Base-by-base conservation (phyloP, 2,329 filamentous ascomycete genomes). In the Beauveria brongniartii region DNA sequence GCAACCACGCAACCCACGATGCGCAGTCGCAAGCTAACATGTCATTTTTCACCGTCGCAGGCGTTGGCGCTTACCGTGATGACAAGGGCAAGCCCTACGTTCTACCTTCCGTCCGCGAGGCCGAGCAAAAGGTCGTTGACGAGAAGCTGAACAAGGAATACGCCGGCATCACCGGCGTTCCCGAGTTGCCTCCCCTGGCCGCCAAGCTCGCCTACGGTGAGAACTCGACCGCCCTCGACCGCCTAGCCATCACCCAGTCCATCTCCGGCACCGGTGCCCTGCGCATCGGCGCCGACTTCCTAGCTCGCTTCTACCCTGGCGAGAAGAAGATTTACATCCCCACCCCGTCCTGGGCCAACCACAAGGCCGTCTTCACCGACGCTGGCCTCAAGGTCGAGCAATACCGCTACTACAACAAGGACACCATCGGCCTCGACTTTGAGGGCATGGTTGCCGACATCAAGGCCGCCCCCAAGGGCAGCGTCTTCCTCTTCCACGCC, bases 361-460 rank as follows among this genome's bases (percentile, higher is more conserved):
- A 99, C 83, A 90, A 86, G 74, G 92, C 93, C 66, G 90, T 99
- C 76, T 97, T 99, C 86, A 88, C 84, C 78, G 92, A 97, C 77
- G 89, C 91, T 37, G 91, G 92, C 62, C 84, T 99, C 66, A 84
- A 90, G 77, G 92, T 97, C 64, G 87, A 92, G 79, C 91, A 92
- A 80, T 99, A 99, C 84, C 85, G 91, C 70, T 99, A 99, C 87
- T 99, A 97, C 83, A 91, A 97, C 86, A 95, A 96, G 83, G 88
- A 96, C 74, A 97, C 93, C 72, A 97, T 97, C 73, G 92, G 92
- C 61, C 88, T 99, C 66, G 94, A 99, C 83, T 97, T 97, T 72
- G 91, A 95, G 68, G 94, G 94, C 70, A 85, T 99, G 82, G 73
- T 97, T 63, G 88, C 84, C 70, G 92, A 97, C 75, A 87, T 99